Evolutionary conservation across 176 grass and related monocot genomes (phyloP), one percentile per base, ranked within the genome.

Genomic region (Cenchrus fungigraminus): DNA sequence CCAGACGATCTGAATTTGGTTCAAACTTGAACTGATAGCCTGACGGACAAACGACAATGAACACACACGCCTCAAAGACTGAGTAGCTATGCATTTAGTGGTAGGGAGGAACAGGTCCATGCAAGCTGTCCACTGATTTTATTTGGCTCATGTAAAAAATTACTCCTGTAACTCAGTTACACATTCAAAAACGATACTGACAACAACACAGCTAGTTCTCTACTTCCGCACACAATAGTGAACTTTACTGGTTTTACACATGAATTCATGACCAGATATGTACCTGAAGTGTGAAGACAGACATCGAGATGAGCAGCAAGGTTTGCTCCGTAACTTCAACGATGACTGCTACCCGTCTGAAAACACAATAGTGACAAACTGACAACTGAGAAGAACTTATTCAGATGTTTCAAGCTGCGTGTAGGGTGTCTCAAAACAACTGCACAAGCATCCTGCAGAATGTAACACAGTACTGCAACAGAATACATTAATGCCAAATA

Each of bases 231-330:
- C 22, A 47, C 58, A 78, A 2, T 10, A 11, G 7, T 49, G 15
- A 65, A 51, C 58, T 49, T 64, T 17, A 50, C 44, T 50, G 31
- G 73, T 22, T 77, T 77, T 32, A 29, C 72, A 74, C 47, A 67
- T 32, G 15, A 1, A 53, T 52, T 19, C n/a, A 64, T 65, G 46
- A 53, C 45, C 10, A 62, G 3, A 31, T 65, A 63, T 15, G 25
- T 34, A 80, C 62, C 78, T 79, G 60, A 79, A 50, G 78, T 34
- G 62, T 79, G 60, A 79, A 50, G 78, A 49, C 6, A 71, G n/a
- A 58, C n/a, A 58, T 45, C 9, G 8, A 71, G n/a, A 53, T 65
- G 42, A 71, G 34, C 51, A 69, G 44, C 28, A 82, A 71, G 7
- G 31, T 32, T 32, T 32, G 31, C 31, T 32, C 31, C 2, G 31